A percentile compares a stretch with the other conserved stretches of the same genome.
Conservation (phyloP, 2,329 filamentous ascomycete genomes). For the Tolypocladium nubicola region DNA sequence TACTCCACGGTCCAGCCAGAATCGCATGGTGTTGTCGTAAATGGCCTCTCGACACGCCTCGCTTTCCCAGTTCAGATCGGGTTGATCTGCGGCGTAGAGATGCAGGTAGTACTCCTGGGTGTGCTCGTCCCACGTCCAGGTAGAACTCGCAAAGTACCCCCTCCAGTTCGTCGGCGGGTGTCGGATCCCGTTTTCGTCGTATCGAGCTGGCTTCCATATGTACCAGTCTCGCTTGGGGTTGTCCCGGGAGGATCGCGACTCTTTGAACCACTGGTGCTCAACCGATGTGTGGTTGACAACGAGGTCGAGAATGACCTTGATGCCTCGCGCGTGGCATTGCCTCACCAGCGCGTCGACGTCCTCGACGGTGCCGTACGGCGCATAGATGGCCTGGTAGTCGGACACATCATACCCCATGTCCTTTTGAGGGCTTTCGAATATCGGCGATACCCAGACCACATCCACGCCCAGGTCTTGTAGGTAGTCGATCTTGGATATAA, state of each 20-base stretch:
- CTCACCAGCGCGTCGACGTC: constrained; percentile 54
- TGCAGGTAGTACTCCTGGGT: constrained; percentile 45
- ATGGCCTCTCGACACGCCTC: constrained; percentile 54
- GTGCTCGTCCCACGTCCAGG: constrained; percentile 41
- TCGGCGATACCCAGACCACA: constrained; percentile 43
- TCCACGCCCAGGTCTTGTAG: constrained; percentile 50
- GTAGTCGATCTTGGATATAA: constrained; percentile 55
- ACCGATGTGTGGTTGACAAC: constrained; percentile 60
- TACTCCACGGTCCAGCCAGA: constrained; percentile 62
- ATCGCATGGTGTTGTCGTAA: constrained; percentile 54
- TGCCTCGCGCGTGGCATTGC: constrained; percentile 45
- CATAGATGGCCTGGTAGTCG: constrained; percentile 35
- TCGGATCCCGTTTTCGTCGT: constrained; percentile 39
- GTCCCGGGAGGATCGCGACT: constrained; percentile 37
- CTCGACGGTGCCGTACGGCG: constrained; percentile 50
- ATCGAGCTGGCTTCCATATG: constrained; percentile 51
- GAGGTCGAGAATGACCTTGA: constrained; percentile 61
- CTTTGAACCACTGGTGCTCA: constrained; percentile 48
- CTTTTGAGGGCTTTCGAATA: constrained; percentile 32
- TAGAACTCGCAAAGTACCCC: constrained; percentile 33
- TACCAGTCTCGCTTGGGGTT: constrained; percentile 51
- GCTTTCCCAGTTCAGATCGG: constrained; percentile 71
- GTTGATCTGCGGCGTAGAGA: constrained; percentile 59
- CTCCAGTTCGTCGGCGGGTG: constrained; percentile 50
- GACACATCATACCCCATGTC: constrained; percentile 59